Conservation (phyloP, 73 alveolate genomes). For the Tetrahymena thermophila region DNA sequence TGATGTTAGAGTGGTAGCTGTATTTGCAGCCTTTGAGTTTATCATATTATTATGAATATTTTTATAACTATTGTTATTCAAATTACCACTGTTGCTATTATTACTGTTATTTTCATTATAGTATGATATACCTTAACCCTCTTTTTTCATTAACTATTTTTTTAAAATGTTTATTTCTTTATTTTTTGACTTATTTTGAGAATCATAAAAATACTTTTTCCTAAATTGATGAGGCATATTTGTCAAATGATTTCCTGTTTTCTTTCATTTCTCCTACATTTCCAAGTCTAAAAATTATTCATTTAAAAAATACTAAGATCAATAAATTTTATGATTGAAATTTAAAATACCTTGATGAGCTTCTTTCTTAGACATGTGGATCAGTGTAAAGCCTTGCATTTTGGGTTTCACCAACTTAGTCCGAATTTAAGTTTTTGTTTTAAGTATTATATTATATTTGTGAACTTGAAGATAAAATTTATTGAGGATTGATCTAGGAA, state of each 20-base stretch:
- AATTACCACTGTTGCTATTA: neutral
- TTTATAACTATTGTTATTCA: neutral
- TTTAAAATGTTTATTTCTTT: neutral
- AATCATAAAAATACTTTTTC: neutral
- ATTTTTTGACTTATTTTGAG: neutral
- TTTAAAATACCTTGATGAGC: neutral
- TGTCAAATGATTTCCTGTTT: neutral
- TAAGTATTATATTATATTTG: neutral
- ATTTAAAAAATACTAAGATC: neutral
- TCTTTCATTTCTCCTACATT: neutral
- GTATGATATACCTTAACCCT: neutral
- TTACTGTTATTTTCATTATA: neutral
- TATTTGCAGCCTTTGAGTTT: neutral
- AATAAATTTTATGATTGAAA: neutral
- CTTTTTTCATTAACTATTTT: neutral
- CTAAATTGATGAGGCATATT: neutral
- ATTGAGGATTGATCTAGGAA: neutral
- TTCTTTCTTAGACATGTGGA: neutral
- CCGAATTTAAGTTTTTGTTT: neutral
- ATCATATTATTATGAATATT: neutral
- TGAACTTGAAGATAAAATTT: neutral
- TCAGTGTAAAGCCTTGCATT: neutral
- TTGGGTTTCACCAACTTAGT: neutral
- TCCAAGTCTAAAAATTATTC: neutral
- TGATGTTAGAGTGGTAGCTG: neutral